Conservation (phyloP, 176 grass and related monocot species). For the Rhipidocladum racemiflorum region DNA sequence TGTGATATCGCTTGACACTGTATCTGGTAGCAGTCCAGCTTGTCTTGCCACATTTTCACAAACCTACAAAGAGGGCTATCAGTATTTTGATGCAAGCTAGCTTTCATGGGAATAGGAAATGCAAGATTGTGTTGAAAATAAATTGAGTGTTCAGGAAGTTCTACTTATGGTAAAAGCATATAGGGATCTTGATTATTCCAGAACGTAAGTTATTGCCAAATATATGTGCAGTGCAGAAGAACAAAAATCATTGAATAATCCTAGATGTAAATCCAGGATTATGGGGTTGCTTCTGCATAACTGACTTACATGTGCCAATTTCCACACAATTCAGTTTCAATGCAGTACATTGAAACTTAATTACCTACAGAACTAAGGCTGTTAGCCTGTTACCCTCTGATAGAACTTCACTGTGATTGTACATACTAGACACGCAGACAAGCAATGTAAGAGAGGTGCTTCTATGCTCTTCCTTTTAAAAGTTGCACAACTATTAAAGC, state of each 20-base stretch:
- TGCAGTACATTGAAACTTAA: not conserved
- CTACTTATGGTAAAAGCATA: not conserved
- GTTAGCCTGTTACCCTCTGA: conserved; percentile 6
- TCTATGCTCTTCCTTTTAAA: too few species aligned
- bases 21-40: conserved; percentile 69
- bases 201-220: not conserved
- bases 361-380: not conserved
- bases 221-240: not conserved
- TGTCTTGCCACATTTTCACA: conserved; percentile 75
- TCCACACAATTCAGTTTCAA: not conserved
- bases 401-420: not conserved
- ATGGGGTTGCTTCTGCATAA: not conserved
- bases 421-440: conserved; percentile 2
- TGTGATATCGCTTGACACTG: conserved; percentile 60
- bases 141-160: not conserved
- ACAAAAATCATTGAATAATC: not conserved
- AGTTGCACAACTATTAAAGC: too few species aligned
- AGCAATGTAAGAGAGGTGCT: not conserved
- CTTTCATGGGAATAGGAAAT: not conserved
- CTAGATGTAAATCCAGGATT: not conserved
- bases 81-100: conserved; percentile 15
- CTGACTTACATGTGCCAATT: not conserved
- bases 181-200: not conserved
- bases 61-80: conserved; percentile 55
- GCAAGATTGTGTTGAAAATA: not conserved